Conservation (phyloP, 2,329 filamentous ascomycete species). For the Tolypocladium guangdongense region DNA sequence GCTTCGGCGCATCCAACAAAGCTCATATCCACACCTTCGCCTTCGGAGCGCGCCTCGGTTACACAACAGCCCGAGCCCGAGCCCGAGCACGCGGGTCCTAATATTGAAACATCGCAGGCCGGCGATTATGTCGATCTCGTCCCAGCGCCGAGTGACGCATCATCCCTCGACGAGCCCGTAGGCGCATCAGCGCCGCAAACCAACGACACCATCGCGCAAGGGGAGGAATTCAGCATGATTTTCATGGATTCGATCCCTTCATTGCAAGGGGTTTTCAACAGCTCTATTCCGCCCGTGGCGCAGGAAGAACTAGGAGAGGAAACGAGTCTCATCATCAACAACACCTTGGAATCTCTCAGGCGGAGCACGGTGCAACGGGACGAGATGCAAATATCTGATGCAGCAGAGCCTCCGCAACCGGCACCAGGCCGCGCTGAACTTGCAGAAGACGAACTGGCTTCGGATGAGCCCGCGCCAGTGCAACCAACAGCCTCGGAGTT, state of each 20-base stretch:
- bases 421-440: neutral
- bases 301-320: conserved; percentile 41
- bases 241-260: conserved; percentile 44
- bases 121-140: conserved; percentile 17
- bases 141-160: conserved; percentile 20
- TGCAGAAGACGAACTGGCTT: conserved; percentile 3
- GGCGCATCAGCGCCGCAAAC: conserved; percentile 9
- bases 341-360: conserved; percentile 40
- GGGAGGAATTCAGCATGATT: conserved; percentile 50
- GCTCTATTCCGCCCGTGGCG: conserved; percentile 19
- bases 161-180: conserved; percentile 19
- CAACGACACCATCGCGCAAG: conserved; percentile 35
- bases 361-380: conserved; percentile 13
- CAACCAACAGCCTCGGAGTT: conserved; percentile 10
- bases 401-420: conserved; percentile 2
- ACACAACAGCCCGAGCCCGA: conserved; percentile 4
- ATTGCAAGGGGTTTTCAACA: conserved; percentile 29
- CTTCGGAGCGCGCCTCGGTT: neutral
- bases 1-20: conserved; percentile 8
- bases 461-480: conserved; percentile 8
- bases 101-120: conserved; percentile 8
- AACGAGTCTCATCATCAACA: conserved; percentile 45
- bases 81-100: conserved; percentile 1
- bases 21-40: conserved; percentile 5
- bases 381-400: conserved; percentile 2